Evolutionary conservation across 306 rosid species (phyloP).

Genomic region (Citrullus amarus): DNA sequence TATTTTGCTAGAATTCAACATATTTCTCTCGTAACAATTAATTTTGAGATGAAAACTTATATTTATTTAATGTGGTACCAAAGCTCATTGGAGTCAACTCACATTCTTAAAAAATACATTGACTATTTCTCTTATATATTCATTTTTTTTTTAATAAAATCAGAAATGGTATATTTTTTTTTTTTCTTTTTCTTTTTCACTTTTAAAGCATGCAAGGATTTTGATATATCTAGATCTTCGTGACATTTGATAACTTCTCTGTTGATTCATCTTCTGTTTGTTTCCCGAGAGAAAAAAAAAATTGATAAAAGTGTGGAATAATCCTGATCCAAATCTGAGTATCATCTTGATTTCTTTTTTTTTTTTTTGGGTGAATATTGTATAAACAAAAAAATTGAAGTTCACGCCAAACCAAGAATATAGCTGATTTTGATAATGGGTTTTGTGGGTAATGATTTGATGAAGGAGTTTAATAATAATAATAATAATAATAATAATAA

Average conservation of each 20-base stretch:
- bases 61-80: too few relatives aligned
- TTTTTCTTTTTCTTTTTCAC: background rate
- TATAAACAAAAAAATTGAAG: background rate
- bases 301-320: background rate
- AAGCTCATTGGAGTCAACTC: too few relatives aligned
- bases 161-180: too few relatives aligned
- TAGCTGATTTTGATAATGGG: background rate
- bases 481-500: too few relatives aligned
- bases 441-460: background rate
- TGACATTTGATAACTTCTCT: background rate
- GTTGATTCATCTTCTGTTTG: background rate
- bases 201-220: slow-evolving; percentile 2
- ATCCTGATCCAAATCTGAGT: background rate
- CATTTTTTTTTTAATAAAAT: background rate
- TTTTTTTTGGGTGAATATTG: background rate
- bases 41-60: too few relatives aligned
- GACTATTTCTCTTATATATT: too few relatives aligned
- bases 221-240: background rate
- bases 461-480: background rate
- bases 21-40: too few relatives aligned
- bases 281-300: background rate
- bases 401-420: background rate
- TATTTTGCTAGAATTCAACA: too few relatives aligned
- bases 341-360: background rate
- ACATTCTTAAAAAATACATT: too few relatives aligned